These are phyloP conservation scores for Blastomyces parvus DNA, from an alignment of 2,329 filamentous ascomycete genomes.

Conservation along the genomic window DNA sequence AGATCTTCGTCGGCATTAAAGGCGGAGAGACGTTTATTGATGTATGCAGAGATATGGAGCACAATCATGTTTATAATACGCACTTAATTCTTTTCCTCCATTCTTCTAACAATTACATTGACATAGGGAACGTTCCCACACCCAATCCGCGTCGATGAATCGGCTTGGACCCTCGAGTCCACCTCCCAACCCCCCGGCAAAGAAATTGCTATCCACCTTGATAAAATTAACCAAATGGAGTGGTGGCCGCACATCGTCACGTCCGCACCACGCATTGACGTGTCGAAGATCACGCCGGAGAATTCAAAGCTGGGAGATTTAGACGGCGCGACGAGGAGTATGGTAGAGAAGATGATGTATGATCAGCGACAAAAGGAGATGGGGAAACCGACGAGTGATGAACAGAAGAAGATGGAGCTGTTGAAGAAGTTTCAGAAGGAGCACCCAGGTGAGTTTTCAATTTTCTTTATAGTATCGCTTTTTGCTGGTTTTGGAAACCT, in stretches of 20 bases:
- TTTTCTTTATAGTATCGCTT: constrained; percentile 11
- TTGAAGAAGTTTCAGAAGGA: constrained; percentile 85
- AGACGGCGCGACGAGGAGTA: constrained; percentile 85
- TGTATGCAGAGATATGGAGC: constrained; percentile 40
- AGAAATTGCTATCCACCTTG: constrained; percentile 78
- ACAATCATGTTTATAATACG: not conserved
- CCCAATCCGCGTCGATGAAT: constrained; percentile 71
- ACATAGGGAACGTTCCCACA: constrained; percentile 73
- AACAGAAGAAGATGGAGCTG: constrained; percentile 90
- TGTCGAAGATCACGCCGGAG: constrained; percentile 88
- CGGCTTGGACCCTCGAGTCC: constrained; percentile 81
- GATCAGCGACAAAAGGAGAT: constrained; percentile 95
- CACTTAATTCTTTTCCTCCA: not conserved
- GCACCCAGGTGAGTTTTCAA: constrained; percentile 42
- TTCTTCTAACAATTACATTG: constrained; percentile 11
- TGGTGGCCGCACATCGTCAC: constrained; percentile 96
- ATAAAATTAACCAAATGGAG: constrained; percentile 94
- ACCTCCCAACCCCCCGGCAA: constrained; percentile 50
- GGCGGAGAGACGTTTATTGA: constrained; percentile 77
- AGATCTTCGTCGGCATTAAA: constrained; percentile 72
- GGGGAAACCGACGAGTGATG: constrained; percentile 80
- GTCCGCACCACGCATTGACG: constrained; percentile 80
- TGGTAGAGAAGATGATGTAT: constrained; percentile 99
- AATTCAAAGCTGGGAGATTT: constrained; percentile 84
- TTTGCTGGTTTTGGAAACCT: not conserved